phyloP scores from a whole-genome alignment of 2,329 filamentous ascomycete species.

The Fusarium sp. region DNA sequence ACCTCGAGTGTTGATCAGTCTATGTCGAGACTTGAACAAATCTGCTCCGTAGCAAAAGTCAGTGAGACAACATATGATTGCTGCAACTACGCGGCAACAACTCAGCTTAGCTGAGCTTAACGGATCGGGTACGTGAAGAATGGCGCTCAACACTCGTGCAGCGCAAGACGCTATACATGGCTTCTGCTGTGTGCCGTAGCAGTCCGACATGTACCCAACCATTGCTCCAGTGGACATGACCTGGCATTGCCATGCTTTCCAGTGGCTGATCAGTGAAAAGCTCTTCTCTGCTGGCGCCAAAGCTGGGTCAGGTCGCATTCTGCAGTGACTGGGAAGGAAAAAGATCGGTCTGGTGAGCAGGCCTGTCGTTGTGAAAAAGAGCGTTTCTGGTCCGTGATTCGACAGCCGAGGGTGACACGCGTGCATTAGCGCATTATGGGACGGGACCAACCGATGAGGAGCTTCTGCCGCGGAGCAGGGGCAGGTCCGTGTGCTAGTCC shows the following conservation, averaged over 20 bases:
- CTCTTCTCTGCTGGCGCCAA: slow-evolving; percentile 23
- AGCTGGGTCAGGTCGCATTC: slow-evolving; percentile 4
- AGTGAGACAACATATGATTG: slow-evolving; percentile 14
- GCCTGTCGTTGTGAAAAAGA: slow-evolving; percentile 36
- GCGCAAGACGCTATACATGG: slow-evolving; percentile 14
- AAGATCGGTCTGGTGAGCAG: slow-evolving; percentile 41
- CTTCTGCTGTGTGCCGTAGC: slow-evolving; percentile 15
- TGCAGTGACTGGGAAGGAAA: slow-evolving; percentile 15
- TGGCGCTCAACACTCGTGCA: background rate
- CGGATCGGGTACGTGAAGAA: background rate
- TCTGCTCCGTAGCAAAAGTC: background rate
- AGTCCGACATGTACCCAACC: slow-evolving; percentile 17
- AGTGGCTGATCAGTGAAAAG: slow-evolving; percentile 32
- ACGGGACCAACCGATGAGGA: slow-evolving; percentile 58
- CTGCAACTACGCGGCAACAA: slow-evolving; percentile 16
- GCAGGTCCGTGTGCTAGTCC: background rate
- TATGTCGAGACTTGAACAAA: background rate
- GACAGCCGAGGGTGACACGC: slow-evolving; percentile 54
- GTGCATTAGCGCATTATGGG: slow-evolving; percentile 57
- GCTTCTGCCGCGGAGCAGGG: slow-evolving; percentile 47
- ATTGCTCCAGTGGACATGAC: background rate
- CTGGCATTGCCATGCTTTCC: slow-evolving; percentile 2
- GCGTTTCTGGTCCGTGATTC: slow-evolving; percentile 48
- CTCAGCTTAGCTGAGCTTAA: background rate
- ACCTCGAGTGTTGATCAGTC: background rate